Evolutionary conservation across 2,329 filamentous ascomycete species (phyloP).

Genomic region (Sclerotinia borealis): DNA sequence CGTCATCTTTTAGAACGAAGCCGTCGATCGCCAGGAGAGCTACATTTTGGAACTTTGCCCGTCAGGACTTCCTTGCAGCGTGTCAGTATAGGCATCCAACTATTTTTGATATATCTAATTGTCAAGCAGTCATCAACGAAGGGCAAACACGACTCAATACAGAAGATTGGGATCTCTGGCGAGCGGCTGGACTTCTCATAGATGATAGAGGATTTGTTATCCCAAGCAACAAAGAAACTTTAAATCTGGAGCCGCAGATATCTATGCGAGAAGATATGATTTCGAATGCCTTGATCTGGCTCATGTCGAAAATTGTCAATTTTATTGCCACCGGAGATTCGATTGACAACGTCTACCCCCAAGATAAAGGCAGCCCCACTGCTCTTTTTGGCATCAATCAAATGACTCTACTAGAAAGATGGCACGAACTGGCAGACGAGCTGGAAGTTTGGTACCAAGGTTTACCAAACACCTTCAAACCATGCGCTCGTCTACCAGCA

Average conservation of each 20-base stretch:
- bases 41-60: slow-evolving; percentile 62
- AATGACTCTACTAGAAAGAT: slow-evolving; percentile 44
- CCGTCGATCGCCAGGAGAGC: slow-evolving; percentile 51
- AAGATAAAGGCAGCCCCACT: slow-evolving; percentile 34
- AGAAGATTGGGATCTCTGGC: slow-evolving; percentile 57
- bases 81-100: slow-evolving; percentile 37
- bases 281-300: slow-evolving; percentile 59
- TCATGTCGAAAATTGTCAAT: slow-evolving; percentile 60
- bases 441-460: slow-evolving; percentile 54
- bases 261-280: slow-evolving; percentile 57
- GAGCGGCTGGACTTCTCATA: slow-evolving; percentile 54
- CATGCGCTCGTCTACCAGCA: slow-evolving; percentile 45
- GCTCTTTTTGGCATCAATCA: slow-evolving; percentile 40
- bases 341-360: slow-evolving; percentile 34
- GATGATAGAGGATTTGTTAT: slow-evolving; percentile 46
- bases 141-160: slow-evolving; percentile 55
- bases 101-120: background rate
- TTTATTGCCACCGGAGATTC: slow-evolving; percentile 54
- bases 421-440: slow-evolving; percentile 49
- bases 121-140: slow-evolving; percentile 48
- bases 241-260: slow-evolving; percentile 39
- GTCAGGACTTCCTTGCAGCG: slow-evolving; percentile 59
- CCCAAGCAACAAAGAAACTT: slow-evolving; percentile 38
- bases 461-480: slow-evolving; percentile 52
- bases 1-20: slow-evolving; percentile 26